Evolutionary conservation across 768 basidiomycete species (phyloP), one percentile per base, ranked within the genome.

Genomic region (Dacryopinax spathularia): DNA sequence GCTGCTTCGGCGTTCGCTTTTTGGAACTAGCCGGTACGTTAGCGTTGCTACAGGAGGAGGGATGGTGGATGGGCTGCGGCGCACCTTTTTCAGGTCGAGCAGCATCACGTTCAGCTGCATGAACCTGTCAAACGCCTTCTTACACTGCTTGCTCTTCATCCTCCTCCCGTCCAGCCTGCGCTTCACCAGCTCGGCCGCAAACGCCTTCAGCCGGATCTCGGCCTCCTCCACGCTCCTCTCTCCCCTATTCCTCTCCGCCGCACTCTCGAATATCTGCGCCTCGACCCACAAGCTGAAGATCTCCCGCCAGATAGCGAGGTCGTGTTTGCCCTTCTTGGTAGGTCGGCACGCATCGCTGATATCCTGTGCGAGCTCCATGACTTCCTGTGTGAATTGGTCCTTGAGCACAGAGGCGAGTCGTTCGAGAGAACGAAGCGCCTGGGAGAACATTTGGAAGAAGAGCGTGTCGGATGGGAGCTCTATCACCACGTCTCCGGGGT

Each of bases 241-340:
- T 0, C 89, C 90, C 2, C 85, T 73, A 56, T 78, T 76, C 1
- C 78, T 70, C 72, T 93, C 92, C 15, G 77, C 72, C 12, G 82
- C 72, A 34, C 81, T 82, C 71, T 94, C 91, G 68, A 95, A 96
- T 1, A 96, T 82, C 68, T 93, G 87, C 0, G 83, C 78, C 68
- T 95, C 91, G 59, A 87, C 78, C 73, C 95, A 96, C 1, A 94
- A 74, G 64, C 85, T 84, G 70, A 97, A 95, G 31, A 96, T 86
- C 73, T 91, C 85, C 25, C 94, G 78, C 94, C 94, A 96, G 5
- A 83, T 80, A 71, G 89, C 91, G 7, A 97, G 74, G 68, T 97
- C 93, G 12, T 75, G 73, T 66, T 77, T 78, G 1, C 68, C 68
- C 22, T 68, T 60, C 63, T 65, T 64, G 33, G 44, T 64, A 1